Percentiles rank a stretch among this genome's conserved stretches.
Evolutionary conservation across 805 yeast species (phyloP).

Genomic region (Myxozyma mucilagina): DNA sequence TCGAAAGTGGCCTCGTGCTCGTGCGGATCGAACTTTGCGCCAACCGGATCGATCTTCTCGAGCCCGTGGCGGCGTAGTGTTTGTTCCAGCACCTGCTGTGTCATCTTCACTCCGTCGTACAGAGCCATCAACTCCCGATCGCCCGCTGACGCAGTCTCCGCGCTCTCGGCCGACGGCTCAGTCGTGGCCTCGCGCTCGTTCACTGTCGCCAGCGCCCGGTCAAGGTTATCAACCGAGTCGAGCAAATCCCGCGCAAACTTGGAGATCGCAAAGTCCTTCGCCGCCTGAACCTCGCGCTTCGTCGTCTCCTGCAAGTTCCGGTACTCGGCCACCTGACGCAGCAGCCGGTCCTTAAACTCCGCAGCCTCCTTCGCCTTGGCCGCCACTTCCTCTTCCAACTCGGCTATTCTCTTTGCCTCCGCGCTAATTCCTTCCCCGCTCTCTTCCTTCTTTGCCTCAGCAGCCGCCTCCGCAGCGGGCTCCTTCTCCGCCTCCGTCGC

Average conservation of each 20-base stretch:
- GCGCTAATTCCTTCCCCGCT: not conserved
- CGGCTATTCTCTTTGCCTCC: not conserved
- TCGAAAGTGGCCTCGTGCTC: constrained; percentile 91
- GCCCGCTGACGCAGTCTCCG: constrained; percentile 46
- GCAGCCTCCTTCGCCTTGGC: constrained; percentile 45
- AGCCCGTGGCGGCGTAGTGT: constrained; percentile 81
- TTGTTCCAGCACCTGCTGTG: constrained; percentile 79
- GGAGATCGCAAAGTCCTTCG: constrained; percentile 86
- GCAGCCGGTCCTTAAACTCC: constrained; percentile 76
- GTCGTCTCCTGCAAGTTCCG: constrained; percentile 89
- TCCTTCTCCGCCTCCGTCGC: no score
- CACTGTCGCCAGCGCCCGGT: constrained; percentile 78
- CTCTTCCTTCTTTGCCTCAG: not conserved
- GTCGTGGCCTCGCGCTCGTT: no score
- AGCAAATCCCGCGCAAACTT: constrained; percentile 87
- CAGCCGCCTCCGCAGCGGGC: no score
- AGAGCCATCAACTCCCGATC: constrained; percentile 69
- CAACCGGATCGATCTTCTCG: constrained; percentile 75
- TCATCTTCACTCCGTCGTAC: constrained; percentile 88
- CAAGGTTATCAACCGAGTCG: constrained; percentile 87
- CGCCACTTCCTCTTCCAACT: not conserved
- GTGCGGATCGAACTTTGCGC: constrained; percentile 86
- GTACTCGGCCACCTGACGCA: constrained; percentile 88
- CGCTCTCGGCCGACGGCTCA: constrained; percentile 34
- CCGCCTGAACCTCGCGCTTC: constrained; percentile 80